Evolutionary conservation across 352 stramenopile genomes (phyloP), one percentile per base, ranked within the genome.

Genomic region (Pythium brachiatum): DNA sequence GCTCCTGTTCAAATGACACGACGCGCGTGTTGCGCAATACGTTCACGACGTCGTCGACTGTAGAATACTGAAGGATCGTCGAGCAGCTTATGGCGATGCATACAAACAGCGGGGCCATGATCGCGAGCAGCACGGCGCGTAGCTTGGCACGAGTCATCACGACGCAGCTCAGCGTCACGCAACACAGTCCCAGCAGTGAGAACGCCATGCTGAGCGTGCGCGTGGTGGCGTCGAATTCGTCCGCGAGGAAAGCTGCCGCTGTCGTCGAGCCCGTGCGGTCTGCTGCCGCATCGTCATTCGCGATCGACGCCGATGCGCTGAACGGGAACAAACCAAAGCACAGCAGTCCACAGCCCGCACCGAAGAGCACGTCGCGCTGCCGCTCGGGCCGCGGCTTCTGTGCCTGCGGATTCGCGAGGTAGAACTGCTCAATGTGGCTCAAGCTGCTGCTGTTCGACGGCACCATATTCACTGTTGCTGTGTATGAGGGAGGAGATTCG

Each of bases 271-370:
- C 34, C 13, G 9, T 11, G 16, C 23, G 7, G 6, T 29, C 18
- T 13, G 23, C 12, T 44, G 41, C n/a, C n/a, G 21, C 16, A 2
- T 46, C 20, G 11, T 51, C 39, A 12, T 21, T 18, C 1, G 6
- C 2, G 23, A 21, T 64, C 16, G 18, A 25, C n/a, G 53, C 52
- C 5, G 60, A 48, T 23, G 60, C 60, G 47, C 66, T 57, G 56
- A 69, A 75, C 36, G 68, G 68, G 38, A 75, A 72, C 21, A 72
- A 55, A 0, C 69, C 69, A 26, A 73, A 60, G 60, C 69, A 68
- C 20, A 73, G 60, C 39, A 76, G 57, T 0, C 65, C 69, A 20
- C 69, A 70, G 36, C 69, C 65, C 18, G 60, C 50, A n/a, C 57
- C 60, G 43, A 70, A 76, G 39, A 76, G 65, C 60, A 73, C 69